phyloP scores from a whole-genome alignment of 2,329 filamentous ascomycete species.

The Colletotrichum trifolii region DNA sequence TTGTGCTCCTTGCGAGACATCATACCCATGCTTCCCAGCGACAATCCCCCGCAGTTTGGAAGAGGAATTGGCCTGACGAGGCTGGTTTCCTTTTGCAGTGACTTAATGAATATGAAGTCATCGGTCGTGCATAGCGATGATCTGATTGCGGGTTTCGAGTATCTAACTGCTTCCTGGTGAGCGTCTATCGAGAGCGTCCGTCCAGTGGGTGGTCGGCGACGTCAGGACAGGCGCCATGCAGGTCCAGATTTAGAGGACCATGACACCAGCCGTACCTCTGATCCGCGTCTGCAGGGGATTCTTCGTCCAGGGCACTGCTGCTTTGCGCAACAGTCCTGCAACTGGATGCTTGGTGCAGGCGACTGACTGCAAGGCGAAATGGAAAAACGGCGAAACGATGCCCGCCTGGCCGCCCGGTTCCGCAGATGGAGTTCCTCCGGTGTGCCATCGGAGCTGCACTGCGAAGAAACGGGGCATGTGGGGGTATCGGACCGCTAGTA shows the following conservation, averaged over 20 bases:
- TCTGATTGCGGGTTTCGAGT: slow-evolving; percentile 7
- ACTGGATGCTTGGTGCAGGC: slow-evolving; percentile 1
- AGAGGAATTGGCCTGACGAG: slow-evolving; percentile 14
- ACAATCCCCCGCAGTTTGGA: slow-evolving; percentile 31
- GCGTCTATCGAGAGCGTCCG: neutral
- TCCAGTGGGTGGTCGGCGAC: neutral
- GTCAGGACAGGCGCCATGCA: slow-evolving; percentile 1
- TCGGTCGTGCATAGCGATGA: slow-evolving; percentile 16
- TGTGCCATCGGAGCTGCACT: slow-evolving; percentile 7
- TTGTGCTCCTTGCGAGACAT: slow-evolving; percentile 32
- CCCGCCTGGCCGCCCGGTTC: slow-evolving; percentile 15
- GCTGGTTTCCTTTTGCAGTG: slow-evolving; percentile 12
- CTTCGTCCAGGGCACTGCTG: slow-evolving; percentile 2
- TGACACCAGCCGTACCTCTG: neutral
- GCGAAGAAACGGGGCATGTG: slow-evolving; percentile 12
- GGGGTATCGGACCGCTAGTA: slow-evolving; percentile 14
- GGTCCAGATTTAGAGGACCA: slow-evolving; percentile 6
- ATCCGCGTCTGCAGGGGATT: slow-evolving; percentile 10
- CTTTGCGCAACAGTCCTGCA: slow-evolving; percentile 12
- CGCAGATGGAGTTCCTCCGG: slow-evolving; percentile 15
- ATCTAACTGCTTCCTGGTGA: neutral
- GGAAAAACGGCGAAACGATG: slow-evolving; percentile 8
- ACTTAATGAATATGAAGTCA: slow-evolving; percentile 15
- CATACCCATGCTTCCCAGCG: slow-evolving; percentile 25
- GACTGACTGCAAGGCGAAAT: neutral